Evolutionary conservation across 306 rosid genomes (phyloP).

Genomic region (Abrus pulchellus): DNA sequence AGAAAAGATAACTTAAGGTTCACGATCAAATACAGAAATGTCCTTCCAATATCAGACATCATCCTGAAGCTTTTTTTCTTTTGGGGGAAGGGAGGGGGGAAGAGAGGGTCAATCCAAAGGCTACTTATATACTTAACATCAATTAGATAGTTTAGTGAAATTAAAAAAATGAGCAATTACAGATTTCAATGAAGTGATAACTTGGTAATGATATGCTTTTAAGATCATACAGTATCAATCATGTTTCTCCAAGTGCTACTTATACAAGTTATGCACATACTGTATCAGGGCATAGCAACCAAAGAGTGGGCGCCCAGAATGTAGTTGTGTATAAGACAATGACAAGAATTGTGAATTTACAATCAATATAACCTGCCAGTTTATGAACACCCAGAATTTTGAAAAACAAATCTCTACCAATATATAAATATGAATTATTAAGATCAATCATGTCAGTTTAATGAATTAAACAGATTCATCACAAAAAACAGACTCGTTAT

Average conservation of each 20-base stretch:
- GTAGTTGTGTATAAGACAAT: not conserved
- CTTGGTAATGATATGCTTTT: not conserved
- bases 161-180: not conserved
- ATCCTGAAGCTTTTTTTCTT: too few species aligned
- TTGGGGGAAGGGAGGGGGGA: too few species aligned
- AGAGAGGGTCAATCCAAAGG: not conserved
- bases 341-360: slow-evolving; percentile 4
- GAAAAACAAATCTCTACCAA: not conserved
- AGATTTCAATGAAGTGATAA: slow-evolving; percentile 11
- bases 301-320: not conserved
- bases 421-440: slow-evolving; percentile 3
- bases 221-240: slow-evolving; percentile 25
- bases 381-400: not conserved
- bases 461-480: slow-evolving; percentile 10
- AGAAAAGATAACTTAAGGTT: slow-evolving; percentile 7
- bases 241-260: slow-evolving; percentile 1
- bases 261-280: not conserved
- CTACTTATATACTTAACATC: not conserved
- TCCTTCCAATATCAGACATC: slow-evolving; percentile 14
- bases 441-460: not conserved
- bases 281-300: slow-evolving; percentile 27
- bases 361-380: not conserved
- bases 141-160: slow-evolving; percentile 9
- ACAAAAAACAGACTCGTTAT: not conserved
- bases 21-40: slow-evolving; percentile 27